A percentile compares a stretch with the other conserved stretches of the same genome.
phyloP scores from a whole-genome alignment of 2,329 filamentous ascomycete genomes.

The Camillea tinctor region DNA sequence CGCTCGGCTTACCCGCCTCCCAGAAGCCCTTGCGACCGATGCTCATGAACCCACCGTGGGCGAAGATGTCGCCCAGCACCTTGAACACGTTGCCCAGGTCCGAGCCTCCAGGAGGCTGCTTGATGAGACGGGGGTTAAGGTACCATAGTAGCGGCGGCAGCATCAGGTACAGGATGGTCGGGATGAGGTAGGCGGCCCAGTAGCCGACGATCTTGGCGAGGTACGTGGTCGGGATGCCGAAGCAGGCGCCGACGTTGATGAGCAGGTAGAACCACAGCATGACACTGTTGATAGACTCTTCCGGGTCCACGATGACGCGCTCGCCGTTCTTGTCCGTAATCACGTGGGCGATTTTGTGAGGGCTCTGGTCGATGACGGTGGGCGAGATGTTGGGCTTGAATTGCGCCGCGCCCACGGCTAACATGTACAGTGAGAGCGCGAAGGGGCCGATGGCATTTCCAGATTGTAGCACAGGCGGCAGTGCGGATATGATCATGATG shows the following conservation, averaged over 20 bases:
- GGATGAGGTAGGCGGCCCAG: slow-evolving; percentile 46
- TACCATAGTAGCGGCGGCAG: slow-evolving; percentile 58
- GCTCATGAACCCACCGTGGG: slow-evolving; percentile 27
- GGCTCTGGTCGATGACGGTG: slow-evolving; percentile 66
- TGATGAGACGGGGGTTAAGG: slow-evolving; percentile 57
- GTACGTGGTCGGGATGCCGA: slow-evolving; percentile 50
- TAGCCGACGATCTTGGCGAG: slow-evolving; percentile 49
- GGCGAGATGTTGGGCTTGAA: slow-evolving; percentile 75
- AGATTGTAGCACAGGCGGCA: slow-evolving; percentile 39
- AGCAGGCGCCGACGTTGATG: slow-evolving; percentile 52
- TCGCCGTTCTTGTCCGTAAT: slow-evolving; percentile 54
- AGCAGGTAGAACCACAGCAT: slow-evolving; percentile 62
- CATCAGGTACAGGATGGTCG: slow-evolving; percentile 53
- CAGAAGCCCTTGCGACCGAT: slow-evolving; percentile 44
- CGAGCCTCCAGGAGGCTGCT: slow-evolving; percentile 62
- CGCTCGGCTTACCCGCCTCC: slow-evolving; percentile 54
- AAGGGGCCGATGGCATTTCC: slow-evolving; percentile 51
- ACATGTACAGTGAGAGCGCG: slow-evolving; percentile 58
- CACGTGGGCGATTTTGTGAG: slow-evolving; percentile 52
- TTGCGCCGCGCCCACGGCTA: slow-evolving; percentile 59
- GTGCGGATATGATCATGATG: slow-evolving; percentile 34
- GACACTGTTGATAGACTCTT: slow-evolving; percentile 61
- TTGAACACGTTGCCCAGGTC: slow-evolving; percentile 50
- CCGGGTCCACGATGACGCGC: slow-evolving; percentile 65
- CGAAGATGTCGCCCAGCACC: slow-evolving; percentile 37